Conservation (phyloP, 768 basidiomycete genomes). For the Aureoboletus auriporus region DNA sequence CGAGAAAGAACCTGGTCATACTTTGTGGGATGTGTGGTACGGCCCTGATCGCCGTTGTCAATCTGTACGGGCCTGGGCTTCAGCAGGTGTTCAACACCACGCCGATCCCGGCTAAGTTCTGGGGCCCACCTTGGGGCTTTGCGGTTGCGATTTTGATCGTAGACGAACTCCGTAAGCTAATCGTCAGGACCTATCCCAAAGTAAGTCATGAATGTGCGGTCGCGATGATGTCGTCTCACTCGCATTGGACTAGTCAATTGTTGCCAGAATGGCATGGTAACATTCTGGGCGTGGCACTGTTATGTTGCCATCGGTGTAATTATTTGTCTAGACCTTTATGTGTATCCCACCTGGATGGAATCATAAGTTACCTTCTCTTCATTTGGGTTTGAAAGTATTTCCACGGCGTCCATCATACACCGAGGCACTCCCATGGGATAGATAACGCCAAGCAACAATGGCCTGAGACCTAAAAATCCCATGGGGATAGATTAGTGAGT, state of each 20-base stretch:
- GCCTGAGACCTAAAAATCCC: too few species aligned
- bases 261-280: constrained; percentile 39
- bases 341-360: too few species aligned
- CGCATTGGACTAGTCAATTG: constrained; percentile 24
- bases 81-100: constrained; percentile 40
- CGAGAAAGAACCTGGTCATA: constrained; percentile 39
- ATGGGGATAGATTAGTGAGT: too few species aligned
- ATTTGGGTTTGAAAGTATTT: too few species aligned
- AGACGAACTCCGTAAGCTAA: constrained; percentile 43
- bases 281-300: neutral
- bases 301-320: neutral
- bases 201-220: constrained; percentile 17
- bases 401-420: too few species aligned
- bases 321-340: neutral
- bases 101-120: constrained; percentile 45
- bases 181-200: constrained; percentile 42
- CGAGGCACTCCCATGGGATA: too few species aligned
- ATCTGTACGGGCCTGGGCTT: constrained; percentile 43
- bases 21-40: constrained; percentile 37
- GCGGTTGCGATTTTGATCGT: constrained; percentile 37
- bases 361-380: too few species aligned
- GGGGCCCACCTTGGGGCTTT: constrained; percentile 44
- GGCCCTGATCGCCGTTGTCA: constrained; percentile 39
- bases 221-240: constrained; percentile 8
- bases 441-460: too few species aligned